Conservation (phyloP, 495 filamentous ascomycete species). For the Neurospora sp. region DNA sequence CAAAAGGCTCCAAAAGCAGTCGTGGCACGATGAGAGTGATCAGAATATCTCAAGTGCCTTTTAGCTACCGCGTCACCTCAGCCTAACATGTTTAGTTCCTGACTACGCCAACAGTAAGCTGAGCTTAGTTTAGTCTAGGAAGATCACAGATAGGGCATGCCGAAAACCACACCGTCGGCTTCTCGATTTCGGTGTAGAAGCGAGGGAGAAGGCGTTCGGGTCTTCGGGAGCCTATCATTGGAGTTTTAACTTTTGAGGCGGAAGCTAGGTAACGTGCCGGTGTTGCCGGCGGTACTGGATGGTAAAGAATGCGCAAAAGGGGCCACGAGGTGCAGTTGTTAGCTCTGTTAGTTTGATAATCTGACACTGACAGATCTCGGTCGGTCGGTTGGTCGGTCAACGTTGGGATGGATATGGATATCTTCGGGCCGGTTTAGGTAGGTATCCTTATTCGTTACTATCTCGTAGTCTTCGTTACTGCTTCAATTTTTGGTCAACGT, state of each 20-base stretch:
- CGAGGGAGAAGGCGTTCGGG: neutral
- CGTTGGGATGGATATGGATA: neutral
- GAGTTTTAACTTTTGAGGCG: neutral
- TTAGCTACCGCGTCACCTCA: neutral
- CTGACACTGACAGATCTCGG: neutral
- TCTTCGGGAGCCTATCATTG: neutral
- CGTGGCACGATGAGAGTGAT: neutral
- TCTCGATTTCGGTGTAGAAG: neutral
- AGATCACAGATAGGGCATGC: neutral
- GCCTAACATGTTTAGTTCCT: neutral
- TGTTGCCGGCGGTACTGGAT: neutral
- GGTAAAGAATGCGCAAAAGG: neutral
- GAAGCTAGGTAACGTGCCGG: neutral
- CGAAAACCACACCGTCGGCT: neutral
- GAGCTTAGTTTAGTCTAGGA: neutral
- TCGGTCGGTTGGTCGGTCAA: neutral
- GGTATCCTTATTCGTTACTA: neutral
- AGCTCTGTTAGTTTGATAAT: neutral
- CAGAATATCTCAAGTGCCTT: neutral
- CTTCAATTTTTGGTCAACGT: neutral
- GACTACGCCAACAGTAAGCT: neutral
- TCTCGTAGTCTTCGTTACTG: neutral
- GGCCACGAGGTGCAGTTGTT: neutral
- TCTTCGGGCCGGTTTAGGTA: neutral
- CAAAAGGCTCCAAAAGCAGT: neutral